Evolutionary conservation across 116 monocot genomes (phyloP).

Genomic region (Trichopus zeylanicus): DNA sequence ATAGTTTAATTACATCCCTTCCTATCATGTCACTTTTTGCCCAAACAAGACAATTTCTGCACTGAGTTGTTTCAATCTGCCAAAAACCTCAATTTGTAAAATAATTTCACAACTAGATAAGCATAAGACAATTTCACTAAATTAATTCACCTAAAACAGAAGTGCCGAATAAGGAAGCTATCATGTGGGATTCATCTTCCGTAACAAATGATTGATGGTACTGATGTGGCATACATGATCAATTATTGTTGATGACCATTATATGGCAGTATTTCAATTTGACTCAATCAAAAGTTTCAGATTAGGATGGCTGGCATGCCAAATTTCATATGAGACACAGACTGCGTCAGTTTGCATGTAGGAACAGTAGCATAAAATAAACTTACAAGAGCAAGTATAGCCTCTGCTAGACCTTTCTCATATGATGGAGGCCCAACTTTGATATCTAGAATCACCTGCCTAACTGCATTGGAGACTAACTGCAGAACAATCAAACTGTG

Average conservation of each 20-base stretch:
- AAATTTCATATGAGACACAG: not conserved
- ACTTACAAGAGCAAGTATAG: conserved; percentile 75
- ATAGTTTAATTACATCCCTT: conserved; percentile 44
- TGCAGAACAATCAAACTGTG: conserved; percentile 26
- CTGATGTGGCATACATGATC: too few relatives aligned
- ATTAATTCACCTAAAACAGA: too few relatives aligned
- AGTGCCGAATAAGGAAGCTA: too few relatives aligned
- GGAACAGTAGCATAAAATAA: not conserved
- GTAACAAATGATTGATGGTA: too few relatives aligned
- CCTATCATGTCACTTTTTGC: conserved; percentile 67
- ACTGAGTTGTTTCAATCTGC: conserved; percentile 57
- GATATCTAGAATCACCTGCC: conserved; percentile 80
- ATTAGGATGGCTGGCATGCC: not conserved
- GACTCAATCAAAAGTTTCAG: not conserved
- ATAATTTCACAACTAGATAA: not conserved
- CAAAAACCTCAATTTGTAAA: conserved; percentile 3
- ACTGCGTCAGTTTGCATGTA: not conserved
- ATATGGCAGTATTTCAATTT: too few relatives aligned
- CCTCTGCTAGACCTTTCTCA: conserved; percentile 69
- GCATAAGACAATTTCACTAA: too few relatives aligned
- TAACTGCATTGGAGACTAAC: conserved; percentile 69
- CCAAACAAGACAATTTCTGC: conserved; percentile 80
- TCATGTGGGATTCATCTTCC: too few relatives aligned
- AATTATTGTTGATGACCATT: too few relatives aligned
- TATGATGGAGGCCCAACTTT: conserved; percentile 92